These are phyloP conservation scores for Phyllosticta capitalensis DNA, from an alignment of 2,329 filamentous ascomycete genomes.

Conservation along the genomic window DNA sequence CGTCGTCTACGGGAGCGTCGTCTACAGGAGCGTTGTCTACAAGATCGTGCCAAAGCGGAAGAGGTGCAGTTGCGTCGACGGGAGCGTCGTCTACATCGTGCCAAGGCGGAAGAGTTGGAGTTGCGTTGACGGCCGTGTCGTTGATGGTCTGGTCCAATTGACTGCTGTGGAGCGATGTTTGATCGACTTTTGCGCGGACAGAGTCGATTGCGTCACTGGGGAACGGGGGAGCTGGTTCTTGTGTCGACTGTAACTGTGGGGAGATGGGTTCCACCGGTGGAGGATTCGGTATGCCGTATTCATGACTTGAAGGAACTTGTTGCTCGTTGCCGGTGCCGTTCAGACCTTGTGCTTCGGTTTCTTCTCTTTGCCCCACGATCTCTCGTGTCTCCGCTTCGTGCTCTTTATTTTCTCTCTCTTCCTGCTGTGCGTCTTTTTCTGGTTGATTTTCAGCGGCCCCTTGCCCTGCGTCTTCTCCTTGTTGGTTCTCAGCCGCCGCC, in stretches of 20 bases:
- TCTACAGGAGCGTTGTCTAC: too few species aligned
- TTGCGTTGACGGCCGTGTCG: not conserved
- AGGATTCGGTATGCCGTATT: too few species aligned
- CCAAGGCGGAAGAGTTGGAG: not conserved
- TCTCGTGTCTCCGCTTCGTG: not conserved
- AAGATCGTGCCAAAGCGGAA: too few species aligned
- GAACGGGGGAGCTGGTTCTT: not conserved
- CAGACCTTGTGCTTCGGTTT: not conserved
- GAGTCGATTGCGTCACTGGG: not conserved
- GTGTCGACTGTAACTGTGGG: too few species aligned
- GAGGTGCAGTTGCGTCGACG: too few species aligned
- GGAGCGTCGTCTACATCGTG: too few species aligned
- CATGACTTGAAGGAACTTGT: not conserved
- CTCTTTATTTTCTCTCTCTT: not conserved
- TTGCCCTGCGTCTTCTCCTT: not conserved
- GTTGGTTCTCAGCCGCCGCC: conserved; percentile 19
- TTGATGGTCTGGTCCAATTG: not conserved
- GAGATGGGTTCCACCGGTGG: too few species aligned
- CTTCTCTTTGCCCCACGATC: not conserved
- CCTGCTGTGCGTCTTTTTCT: too few species aligned
- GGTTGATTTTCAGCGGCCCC: conserved; percentile 16
- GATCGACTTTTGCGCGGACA: conserved; percentile 1
- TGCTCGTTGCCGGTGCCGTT: not conserved
- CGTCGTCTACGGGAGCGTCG: too few species aligned
- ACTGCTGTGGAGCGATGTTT: not conserved